These are phyloP conservation scores for Lachancea meyersii DNA, from an alignment of 805 yeast genomes.

Conservation along the genomic window DNA sequence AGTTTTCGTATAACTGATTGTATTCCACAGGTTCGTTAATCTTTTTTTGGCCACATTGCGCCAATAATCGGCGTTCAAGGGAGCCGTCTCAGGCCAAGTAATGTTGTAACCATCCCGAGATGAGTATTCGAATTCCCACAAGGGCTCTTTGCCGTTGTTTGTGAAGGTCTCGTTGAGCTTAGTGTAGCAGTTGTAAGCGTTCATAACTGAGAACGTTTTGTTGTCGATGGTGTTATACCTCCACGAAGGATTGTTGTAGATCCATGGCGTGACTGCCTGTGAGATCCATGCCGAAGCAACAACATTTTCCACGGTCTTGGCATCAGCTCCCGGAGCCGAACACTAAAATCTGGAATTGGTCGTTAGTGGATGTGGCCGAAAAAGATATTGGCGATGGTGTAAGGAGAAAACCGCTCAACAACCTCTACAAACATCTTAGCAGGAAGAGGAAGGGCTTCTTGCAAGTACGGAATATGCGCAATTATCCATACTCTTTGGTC, in stretches of 20 bases:
- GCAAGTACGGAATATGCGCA: slow-evolving; percentile 57
- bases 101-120: slow-evolving; percentile 51
- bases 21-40: slow-evolving; percentile 39
- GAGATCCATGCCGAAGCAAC: slow-evolving; percentile 57
- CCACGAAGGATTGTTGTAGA: slow-evolving; percentile 62
- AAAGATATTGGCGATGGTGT: slow-evolving; percentile 61
- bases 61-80: slow-evolving; percentile 67
- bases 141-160: slow-evolving; percentile 49
- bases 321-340: slow-evolving; percentile 39
- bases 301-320: slow-evolving; percentile 39
- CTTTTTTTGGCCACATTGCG: slow-evolving; percentile 45
- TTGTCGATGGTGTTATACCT: slow-evolving; percentile 63
- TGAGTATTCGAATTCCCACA: slow-evolving; percentile 58
- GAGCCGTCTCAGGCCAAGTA: slow-evolving; percentile 53
- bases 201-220: slow-evolving; percentile 52
- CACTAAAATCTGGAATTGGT: slow-evolving; percentile 59
- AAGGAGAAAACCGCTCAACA: slow-evolving; percentile 60
- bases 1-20: slow-evolving; percentile 46
- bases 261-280: slow-evolving; percentile 59
- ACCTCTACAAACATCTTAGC: slow-evolving; percentile 50
- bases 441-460: slow-evolving; percentile 59
- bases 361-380: slow-evolving; percentile 68
- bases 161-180: slow-evolving; percentile 50
- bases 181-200: slow-evolving; percentile 54
- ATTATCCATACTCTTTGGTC: slow-evolving; percentile 68